A percentile compares a stretch with the other conserved stretches of the same genome.
Evolutionary conservation across 371 early-diverging fungal genomes (phyloP).

Genomic region (Mucor piriformis): DNA sequence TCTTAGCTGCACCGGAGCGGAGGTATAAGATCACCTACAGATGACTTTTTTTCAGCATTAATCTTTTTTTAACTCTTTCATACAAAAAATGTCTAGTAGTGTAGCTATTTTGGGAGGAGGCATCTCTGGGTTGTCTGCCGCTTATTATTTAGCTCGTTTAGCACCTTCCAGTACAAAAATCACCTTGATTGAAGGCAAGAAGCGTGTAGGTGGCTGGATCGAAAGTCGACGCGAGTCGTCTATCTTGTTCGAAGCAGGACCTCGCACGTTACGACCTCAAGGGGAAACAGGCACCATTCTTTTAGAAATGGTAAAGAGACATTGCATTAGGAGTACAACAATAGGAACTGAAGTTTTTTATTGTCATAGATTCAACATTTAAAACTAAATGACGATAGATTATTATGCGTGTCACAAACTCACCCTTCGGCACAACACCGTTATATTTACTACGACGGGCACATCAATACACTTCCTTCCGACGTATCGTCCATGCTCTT

Average conservation of each 20-base stretch:
- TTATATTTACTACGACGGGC: conserved; percentile 73
- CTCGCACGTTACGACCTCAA: conserved; percentile 83
- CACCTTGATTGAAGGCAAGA: conserved; percentile 71
- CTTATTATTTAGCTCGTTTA: conserved; percentile 76
- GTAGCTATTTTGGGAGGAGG: conserved; percentile 88
- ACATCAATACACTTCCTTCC: conserved; percentile 69
- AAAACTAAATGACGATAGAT: conserved; percentile 12
- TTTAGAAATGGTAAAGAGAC: conserved; percentile 72
- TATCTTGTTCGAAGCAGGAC: conserved; percentile 85
- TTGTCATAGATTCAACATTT: conserved; percentile 26
- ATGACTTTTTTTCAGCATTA: no score
- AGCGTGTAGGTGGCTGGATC: conserved; percentile 90
- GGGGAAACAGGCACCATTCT: conserved; percentile 74
- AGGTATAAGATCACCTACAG: no score
- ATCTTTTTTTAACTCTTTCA: no score
- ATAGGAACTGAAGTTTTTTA: not conserved
- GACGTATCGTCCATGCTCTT: conserved; percentile 48
- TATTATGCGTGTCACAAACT: conserved; percentile 65
- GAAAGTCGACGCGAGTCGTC: conserved; percentile 55
- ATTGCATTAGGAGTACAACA: no score
- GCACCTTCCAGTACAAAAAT: conserved; percentile 58
- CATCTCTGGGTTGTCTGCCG: conserved; percentile 87
- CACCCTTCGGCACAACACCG: conserved; percentile 82
- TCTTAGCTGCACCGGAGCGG: no score
- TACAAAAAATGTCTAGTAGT: conserved; percentile 16